Base-by-base conservation (phyloP, 2,329 filamentous ascomycete species). In the Neofusicoccum parvum region DNA sequence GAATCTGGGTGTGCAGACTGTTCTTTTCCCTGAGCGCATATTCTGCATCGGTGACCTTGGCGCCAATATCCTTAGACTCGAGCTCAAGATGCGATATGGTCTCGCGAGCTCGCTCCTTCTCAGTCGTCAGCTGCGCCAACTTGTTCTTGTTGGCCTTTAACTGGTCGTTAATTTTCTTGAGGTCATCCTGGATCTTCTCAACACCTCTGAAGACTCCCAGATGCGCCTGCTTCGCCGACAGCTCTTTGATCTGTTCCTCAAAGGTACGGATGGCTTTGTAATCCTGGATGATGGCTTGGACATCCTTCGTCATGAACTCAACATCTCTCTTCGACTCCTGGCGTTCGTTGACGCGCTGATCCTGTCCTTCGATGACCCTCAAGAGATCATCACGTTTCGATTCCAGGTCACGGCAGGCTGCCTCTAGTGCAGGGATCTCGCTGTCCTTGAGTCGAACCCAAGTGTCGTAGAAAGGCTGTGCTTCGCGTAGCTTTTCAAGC, bases 1-100 rank as follows among this genome's bases (percentile, higher is more conserved):
- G 87, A 37, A 98, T 87, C 68, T 93, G 91, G 46, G 82, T 81
- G 67, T 87, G 82, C 23, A 97, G 82, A 49, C 86, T 85, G 45
- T 86, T 84, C 80, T 94, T 97, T 78, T 92, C 92, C 75, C 96
- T 92, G 32, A 98, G 82, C 71, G 94, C 88, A 66, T 90, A 89
- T 54, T 86, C 84, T 1, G 90, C 87, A 62, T 86, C 86, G 70
- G 85, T 89, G 60, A 97, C 83, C 69, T 90, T 90, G 73, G 89
- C 90, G 67, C 85, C 87, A 46, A 91, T 81, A 76, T 96, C 91
- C 72, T 91, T 90, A 66, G 88, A 85, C 73, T 95, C 89, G 4
- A 95, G 83, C 77, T 97, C 92, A 32, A 96, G 81, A 15, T 83
- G 81, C 68, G 85, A 90, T 64, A 95, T 85, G 41, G 87, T 82